Evolutionary conservation across 2,329 filamentous ascomycete genomes (phyloP).

Genomic region (Bipolaris bicolor): DNA sequence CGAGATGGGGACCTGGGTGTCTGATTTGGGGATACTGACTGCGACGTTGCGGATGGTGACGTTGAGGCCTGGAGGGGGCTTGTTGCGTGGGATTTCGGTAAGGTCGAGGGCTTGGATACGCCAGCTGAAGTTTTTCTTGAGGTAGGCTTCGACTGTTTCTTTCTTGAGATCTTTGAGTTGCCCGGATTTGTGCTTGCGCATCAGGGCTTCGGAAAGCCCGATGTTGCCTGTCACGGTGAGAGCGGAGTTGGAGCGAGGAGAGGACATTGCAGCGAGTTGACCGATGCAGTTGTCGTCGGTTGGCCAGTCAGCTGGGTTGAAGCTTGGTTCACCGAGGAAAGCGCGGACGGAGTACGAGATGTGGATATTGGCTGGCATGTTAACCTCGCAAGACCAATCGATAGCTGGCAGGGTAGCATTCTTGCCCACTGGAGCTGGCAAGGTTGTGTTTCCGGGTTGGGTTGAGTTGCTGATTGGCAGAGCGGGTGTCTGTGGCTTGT

Average conservation of each 20-base stretch:
- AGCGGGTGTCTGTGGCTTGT: conserved; percentile 35
- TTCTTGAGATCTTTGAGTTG: conserved; percentile 34
- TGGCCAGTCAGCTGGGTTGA: conserved; percentile 40
- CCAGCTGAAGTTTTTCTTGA: conserved; percentile 41
- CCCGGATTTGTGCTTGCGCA: conserved; percentile 31
- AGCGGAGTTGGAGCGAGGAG: conserved; percentile 45
- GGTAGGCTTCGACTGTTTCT: conserved; percentile 29
- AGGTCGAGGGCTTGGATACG: conserved; percentile 40
- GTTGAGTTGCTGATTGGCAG: conserved; percentile 30
- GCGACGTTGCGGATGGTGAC: conserved; percentile 38
- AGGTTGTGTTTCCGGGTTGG: conserved; percentile 15
- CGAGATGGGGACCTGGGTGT: conserved; percentile 36
- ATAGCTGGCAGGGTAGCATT: conserved; percentile 12
- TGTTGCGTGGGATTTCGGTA: conserved; percentile 36
- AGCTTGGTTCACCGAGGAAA: conserved; percentile 37
- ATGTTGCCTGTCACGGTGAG: conserved; percentile 51
- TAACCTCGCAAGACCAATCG: conserved; percentile 41
- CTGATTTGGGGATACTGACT: conserved; percentile 30
- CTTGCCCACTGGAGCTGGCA: conserved; percentile 6
- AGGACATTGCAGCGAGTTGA: conserved; percentile 49
- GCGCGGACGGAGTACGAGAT: conserved; percentile 42
- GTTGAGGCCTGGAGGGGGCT: conserved; percentile 37
- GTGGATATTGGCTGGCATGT: conserved; percentile 41
- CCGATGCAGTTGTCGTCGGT: conserved; percentile 52
- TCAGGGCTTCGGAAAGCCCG: conserved; percentile 47